Evolutionary conservation across 129 eudicot species (phyloP).

Genomic region (Arctium minus): DNA sequence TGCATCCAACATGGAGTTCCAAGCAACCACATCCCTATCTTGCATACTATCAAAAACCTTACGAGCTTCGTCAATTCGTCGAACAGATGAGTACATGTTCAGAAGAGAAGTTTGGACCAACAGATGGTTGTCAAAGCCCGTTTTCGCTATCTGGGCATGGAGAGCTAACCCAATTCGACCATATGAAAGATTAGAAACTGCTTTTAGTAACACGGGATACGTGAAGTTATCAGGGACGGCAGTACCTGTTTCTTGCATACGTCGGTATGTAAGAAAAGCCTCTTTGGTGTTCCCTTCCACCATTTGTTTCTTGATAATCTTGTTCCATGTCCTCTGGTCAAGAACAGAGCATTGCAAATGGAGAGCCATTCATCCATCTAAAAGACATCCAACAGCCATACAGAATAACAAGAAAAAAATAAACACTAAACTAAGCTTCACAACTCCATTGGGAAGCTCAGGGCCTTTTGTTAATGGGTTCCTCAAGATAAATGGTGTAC

Average conservation of each 20-base stretch:
- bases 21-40: conserved; percentile 35
- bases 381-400: background rate
- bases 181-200: conserved; percentile 23
- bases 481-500: conserved; percentile 14
- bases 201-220: conserved; percentile 45
- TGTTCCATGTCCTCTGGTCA: conserved; percentile 44
- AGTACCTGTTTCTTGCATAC: conserved; percentile 30
- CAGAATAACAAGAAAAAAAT: background rate
- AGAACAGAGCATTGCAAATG: conserved; percentile 26
- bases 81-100: conserved; percentile 36
- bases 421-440: background rate
- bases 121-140: conserved; percentile 22
- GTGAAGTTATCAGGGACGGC: conserved; percentile 51
- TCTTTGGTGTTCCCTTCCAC: conserved; percentile 23
- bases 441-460: background rate
- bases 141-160: conserved; percentile 41
- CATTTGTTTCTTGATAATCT: conserved; percentile 41
- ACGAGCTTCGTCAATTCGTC: conserved; percentile 17
- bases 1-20: conserved; percentile 49
- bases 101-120: conserved; percentile 47
- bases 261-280: conserved; percentile 34
- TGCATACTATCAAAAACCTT: conserved; percentile 37
- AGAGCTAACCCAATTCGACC: conserved; percentile 35
- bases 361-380: conserved; percentile 22
- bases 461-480: background rate